Evolutionary conservation across 805 yeast genomes (phyloP), one percentile per base, ranked within the genome.

Genomic region (Hanseniaspora guilliermondii): DNA sequence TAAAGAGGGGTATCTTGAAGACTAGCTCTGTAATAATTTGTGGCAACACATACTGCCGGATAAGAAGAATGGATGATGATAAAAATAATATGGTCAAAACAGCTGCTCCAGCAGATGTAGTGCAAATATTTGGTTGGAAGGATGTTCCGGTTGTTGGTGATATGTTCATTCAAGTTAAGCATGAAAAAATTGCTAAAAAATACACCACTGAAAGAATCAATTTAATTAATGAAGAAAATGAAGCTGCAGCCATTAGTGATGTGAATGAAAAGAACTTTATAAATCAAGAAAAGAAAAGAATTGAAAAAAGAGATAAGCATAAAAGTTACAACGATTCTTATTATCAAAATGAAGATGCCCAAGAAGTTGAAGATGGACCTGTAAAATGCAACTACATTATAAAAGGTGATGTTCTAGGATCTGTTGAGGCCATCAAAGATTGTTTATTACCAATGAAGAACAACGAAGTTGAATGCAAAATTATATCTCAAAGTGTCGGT

Each of bases 61-160:
- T 91, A 1, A 78, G 82, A 60, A 79, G 83, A 17, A 77, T 93
- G 76, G 76, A 75, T 55, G 85, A 87, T 66, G 96, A 87, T 59
- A 65, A 70, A 56, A 79, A 79, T 58, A 56, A 73, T 0, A 67
- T 87, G 8, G 77, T 79, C 56, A 56, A 66, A 32, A 97, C 95
- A 0, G 78, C 79, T 6, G 40, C 30, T 32, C 97, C 98, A 0
- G 83, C 96, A 0, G 82, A 85, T 8, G 96, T 97, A 0, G 94
- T 87, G 1, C 95, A 87, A 62, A 74, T 93, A 7, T 76, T 86
- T 65, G 98, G 98, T 0, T 93, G 98, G 98, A 88, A 85, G 64
- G 89, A 81, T 36, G 69, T 89, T 37, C 97, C 97, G 0, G 85
- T 79, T 52, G 93, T 95, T 11, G 98, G 98, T 9, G 96, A 87